Evolutionary conservation across 192 early-diverging fungal genomes (phyloP).

Genomic region (Pecoramyces ruminantium): DNA sequence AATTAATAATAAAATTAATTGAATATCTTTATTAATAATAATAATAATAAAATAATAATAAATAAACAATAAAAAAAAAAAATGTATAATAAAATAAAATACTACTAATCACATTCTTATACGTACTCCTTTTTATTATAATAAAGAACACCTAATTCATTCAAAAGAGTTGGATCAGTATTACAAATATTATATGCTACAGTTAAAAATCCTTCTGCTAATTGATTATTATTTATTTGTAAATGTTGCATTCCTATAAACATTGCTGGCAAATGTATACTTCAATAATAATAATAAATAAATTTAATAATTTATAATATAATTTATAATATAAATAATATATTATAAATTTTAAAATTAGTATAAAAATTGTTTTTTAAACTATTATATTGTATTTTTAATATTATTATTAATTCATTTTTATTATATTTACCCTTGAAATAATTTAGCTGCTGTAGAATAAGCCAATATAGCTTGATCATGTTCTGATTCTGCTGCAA

Average conservation of each 20-base stretch:
- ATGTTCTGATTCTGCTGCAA: conserved; percentile 50
- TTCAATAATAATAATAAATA: conserved; percentile 7
- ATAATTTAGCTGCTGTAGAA: conserved; percentile 33
- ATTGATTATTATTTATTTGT: conserved; percentile 24
- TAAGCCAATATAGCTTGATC: conserved; percentile 67
- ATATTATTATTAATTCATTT: conserved; percentile 1
- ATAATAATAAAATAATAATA: background rate
- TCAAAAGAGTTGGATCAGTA: conserved; percentile 46
- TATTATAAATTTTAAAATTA: conserved; percentile 1
- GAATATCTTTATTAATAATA: background rate
- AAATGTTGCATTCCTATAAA: conserved; percentile 69
- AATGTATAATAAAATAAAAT: no score
- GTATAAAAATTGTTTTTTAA: no score
- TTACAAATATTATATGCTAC: conserved; percentile 27
- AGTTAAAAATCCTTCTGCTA: conserved; percentile 43
- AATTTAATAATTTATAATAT: no score
- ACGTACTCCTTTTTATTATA: conserved; percentile 31
- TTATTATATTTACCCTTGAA: conserved; percentile 34
- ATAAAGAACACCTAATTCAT: conserved; percentile 51
- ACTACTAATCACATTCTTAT: no score
- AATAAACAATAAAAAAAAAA: background rate
- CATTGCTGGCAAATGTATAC: conserved; percentile 48
- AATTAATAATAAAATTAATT: no score
- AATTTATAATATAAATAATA: no score
- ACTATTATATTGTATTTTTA: background rate